Percentiles rank a stretch among this genome's conserved stretches.
These are phyloP conservation scores for Dendrothele bispora DNA, from an alignment of 768 basidiomycete species.

Conservation along the genomic window DNA sequence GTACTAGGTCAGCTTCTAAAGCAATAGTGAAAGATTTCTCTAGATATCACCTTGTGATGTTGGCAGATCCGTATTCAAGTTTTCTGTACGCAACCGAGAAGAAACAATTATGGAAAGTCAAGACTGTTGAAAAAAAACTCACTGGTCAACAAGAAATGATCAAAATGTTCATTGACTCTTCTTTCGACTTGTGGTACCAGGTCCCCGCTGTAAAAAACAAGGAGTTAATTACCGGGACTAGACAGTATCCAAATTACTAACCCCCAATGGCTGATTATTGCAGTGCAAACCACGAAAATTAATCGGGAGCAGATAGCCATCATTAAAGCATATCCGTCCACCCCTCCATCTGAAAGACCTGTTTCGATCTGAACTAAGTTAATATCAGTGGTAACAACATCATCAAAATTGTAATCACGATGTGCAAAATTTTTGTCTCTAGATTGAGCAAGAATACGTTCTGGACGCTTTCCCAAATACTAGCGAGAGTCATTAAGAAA, in stretches of 20 bases:
- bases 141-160: slow-evolving; percentile 1
- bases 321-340: not conserved
- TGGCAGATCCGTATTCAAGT: slow-evolving; percentile 1
- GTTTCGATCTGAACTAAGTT: not conserved
- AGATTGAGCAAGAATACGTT: not conserved
- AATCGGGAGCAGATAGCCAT: not conserved
- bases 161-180: not conserved
- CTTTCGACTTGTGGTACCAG: not conserved
- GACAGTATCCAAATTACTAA: not conserved
- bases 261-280: slow-evolving; percentile 4
- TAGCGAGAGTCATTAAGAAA: not conserved
- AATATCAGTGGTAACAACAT: not conserved
- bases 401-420: not conserved
- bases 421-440: not conserved
- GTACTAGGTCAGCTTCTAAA: not conserved
- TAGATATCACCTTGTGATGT: not conserved
- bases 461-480: not conserved
- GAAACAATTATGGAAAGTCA: not conserved
- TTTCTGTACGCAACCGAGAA: not conserved
- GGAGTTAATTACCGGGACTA: not conserved
- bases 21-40: not conserved
- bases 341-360: not conserved
- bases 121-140: not conserved
- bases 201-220: not conserved
- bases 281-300: not conserved